Base-by-base conservation (phyloP, 495 filamentous ascomycete species). In the Bryoglossum gracile region DNA sequence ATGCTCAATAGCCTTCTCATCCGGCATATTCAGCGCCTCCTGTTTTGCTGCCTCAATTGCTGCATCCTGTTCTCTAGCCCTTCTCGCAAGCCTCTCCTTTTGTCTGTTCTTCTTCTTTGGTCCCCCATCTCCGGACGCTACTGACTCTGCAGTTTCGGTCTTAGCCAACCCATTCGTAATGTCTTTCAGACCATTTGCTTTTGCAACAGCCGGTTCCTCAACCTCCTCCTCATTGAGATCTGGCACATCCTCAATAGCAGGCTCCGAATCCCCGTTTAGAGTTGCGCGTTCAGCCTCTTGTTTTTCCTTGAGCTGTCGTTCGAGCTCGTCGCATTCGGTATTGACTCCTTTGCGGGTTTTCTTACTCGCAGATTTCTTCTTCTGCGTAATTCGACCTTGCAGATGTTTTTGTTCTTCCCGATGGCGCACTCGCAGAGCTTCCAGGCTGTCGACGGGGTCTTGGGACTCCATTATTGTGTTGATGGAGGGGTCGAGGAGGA, bases 361-460 rank as follows among this genome's bases (percentile, higher is more conserved):
- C 69, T 96, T 98, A 30, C 84, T 92, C 21, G 92, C 89, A 45
- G 81, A 77, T 69, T 95, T 96, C 71, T 95, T 96, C 70, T 95
- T 95, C 68, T 87, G 89, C 5, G 87, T 95, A 53, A 92, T 82
- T 19, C 82, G 79, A 28, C 76, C 70, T 68, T 90, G 85, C 17
- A 98, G 74, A 33, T 98, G 91, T 46, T 80, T 82, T 61, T 83
- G 80, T 65, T 98, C 92, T 66, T 90, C 94, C 54, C 86, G 78
- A 65, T 98, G 92, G 33, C 81, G 82, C 10, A 79, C 71, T 51
- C 87, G 77, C 36, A 94, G 70, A 25, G 84, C 80, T 35, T 95
- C 90, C 74, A 91, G 50, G n/a, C n/a, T n/a, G n/a, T n/a, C n/a
- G n/a, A n/a, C n/a, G n/a, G n/a, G n/a, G n/a, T n/a, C n/a, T n/a